These are phyloP conservation scores for Lactarius indigo DNA, from an alignment of 768 basidiomycete genomes.

Conservation along the genomic window DNA sequence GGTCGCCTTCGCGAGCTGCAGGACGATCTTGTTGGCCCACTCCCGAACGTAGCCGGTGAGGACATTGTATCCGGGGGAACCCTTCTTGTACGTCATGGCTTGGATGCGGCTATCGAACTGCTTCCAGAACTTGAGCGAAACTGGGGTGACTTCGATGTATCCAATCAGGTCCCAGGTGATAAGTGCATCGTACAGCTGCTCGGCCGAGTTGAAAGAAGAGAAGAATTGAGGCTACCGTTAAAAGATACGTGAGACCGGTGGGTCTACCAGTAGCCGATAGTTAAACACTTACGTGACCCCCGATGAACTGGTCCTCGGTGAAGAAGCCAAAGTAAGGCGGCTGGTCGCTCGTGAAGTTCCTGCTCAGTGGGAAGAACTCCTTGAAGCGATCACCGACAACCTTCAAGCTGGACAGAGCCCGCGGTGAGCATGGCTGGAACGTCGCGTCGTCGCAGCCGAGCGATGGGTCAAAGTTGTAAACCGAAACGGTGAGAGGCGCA, in stretches of 20 bases:
- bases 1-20: conserved; percentile 18
- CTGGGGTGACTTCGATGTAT: conserved; percentile 28
- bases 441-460: conserved; percentile 20
- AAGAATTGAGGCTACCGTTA: conserved; percentile 31
- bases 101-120: conserved; percentile 2
- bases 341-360: conserved; percentile 9
- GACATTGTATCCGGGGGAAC: not conserved
- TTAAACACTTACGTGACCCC: conserved; percentile 14
- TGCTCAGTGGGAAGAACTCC: conserved; percentile 12
- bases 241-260: not conserved
- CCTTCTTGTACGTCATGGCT: conserved; percentile 2
- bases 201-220: conserved; percentile 30
- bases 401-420: conserved; percentile 19
- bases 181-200: conserved; percentile 32
- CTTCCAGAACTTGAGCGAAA: conserved; percentile 33
- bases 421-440: conserved; percentile 21
- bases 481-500: conserved; percentile 17
- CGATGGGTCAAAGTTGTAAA: conserved; percentile 19
- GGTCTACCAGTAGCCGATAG: not conserved
- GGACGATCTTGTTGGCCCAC: conserved; percentile 22
- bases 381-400: conserved; percentile 18
- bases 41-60: conserved; percentile 1
- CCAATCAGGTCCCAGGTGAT: conserved; percentile 29
- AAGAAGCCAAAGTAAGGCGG: conserved; percentile 24
- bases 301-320: conserved; percentile 8